A percentile compares a stretch with the other conserved stretches of the same genome.
phyloP scores from a whole-genome alignment of 2,329 filamentous ascomycete species.

The Helotiales sp. region DNA sequence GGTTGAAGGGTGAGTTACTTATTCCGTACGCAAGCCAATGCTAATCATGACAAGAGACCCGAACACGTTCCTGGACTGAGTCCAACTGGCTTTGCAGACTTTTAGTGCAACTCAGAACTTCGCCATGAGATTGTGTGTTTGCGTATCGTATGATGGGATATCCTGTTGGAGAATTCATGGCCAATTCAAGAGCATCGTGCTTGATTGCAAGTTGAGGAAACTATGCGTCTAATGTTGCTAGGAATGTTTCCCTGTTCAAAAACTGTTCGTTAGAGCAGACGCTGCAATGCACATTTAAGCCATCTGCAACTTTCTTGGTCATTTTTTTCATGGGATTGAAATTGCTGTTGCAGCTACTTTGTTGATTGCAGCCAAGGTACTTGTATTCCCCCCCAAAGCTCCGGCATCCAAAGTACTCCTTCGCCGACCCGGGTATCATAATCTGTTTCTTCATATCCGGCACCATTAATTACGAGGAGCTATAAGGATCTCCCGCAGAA shows the following conservation, averaged over 20 bases:
- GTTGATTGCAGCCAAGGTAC: neutral
- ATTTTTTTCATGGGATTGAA: too few relatives aligned
- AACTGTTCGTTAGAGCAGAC: too few relatives aligned
- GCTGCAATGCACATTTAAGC: too few relatives aligned
- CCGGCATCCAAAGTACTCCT: too few relatives aligned
- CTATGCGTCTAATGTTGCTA: too few relatives aligned
- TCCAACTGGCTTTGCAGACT: neutral
- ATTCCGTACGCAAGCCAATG: neutral
- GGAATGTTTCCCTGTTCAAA: too few relatives aligned
- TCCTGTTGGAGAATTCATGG: too few relatives aligned
- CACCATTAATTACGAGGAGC: neutral
- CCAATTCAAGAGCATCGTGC: too few relatives aligned
- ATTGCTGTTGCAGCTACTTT: neutral
- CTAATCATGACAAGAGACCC: slow-evolving; percentile 5
- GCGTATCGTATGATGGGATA: too few relatives aligned
- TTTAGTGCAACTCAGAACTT: neutral
- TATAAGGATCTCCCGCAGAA: neutral
- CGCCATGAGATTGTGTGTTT: neutral
- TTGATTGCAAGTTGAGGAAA: too few relatives aligned
- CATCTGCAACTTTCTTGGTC: too few relatives aligned
- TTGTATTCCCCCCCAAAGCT: neutral
- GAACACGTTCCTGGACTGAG: slow-evolving; percentile 4
- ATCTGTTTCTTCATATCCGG: neutral
- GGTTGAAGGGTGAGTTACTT: slow-evolving; percentile 27
- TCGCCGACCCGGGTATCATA: too few relatives aligned